phyloP scores from a whole-genome alignment of 1,284 basidiomycete species.

The Meripilus lineatus region DNA sequence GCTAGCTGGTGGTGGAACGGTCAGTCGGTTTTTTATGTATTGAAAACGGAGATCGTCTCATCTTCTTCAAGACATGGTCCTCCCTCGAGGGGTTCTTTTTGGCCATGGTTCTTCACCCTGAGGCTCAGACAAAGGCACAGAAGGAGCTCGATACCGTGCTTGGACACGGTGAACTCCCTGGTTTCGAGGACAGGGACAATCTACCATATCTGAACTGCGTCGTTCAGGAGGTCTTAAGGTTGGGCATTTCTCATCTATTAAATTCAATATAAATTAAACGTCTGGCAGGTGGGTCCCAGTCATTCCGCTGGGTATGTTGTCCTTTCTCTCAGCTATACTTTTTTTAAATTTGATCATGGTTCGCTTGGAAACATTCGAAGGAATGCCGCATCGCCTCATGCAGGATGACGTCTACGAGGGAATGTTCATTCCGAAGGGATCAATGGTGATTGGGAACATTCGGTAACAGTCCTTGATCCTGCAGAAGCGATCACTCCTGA shows the following conservation, averaged over 20 bases:
- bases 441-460: slow-evolving; percentile 16
- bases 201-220: slow-evolving; percentile 15
- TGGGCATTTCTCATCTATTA: not conserved
- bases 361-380: not conserved
- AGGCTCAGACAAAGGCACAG: slow-evolving; percentile 18
- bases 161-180: slow-evolving; percentile 12
- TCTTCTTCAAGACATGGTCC: slow-evolving; percentile 4
- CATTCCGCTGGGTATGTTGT: slow-evolving; percentile 10
- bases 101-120: slow-evolving; percentile 11
- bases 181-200: slow-evolving; percentile 10
- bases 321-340: not conserved
- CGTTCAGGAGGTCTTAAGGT: slow-evolving; percentile 14
- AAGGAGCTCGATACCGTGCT: slow-evolving; percentile 22
- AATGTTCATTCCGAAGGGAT: slow-evolving; percentile 21
- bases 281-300: slow-evolving; percentile 17
- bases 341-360: not conserved
- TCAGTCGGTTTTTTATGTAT: not conserved
- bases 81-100: slow-evolving; percentile 10
- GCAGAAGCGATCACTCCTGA: no score
- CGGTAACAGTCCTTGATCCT: not conserved
- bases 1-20: not conserved
- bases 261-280: not conserved
- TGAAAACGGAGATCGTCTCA: no score
- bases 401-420: slow-evolving; percentile 22
- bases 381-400: slow-evolving; percentile 2